Evolutionary conservation across 1,284 basidiomycete species (phyloP).

Genomic region (Moesziomyces aphidis): DNA sequence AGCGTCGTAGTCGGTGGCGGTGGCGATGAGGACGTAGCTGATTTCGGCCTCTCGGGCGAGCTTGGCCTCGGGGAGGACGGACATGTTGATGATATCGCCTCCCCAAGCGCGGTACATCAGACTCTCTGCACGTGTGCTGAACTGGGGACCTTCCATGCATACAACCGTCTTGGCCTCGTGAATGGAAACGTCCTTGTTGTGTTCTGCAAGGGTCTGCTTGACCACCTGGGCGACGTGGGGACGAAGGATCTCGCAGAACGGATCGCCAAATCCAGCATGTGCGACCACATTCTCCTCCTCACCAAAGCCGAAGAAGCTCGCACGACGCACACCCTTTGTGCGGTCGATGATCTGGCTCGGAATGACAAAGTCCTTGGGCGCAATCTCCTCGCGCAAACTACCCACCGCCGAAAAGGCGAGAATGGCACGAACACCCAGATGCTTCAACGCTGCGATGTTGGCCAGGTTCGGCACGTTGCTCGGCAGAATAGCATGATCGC

Average conservation of each 20-base stretch:
- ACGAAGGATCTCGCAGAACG: constrained; percentile 60
- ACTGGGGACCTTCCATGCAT: constrained; percentile 97
- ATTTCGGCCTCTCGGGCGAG: constrained; percentile 94
- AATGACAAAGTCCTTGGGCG: constrained; percentile 80
- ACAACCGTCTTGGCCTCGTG: constrained; percentile 87
- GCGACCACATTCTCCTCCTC: constrained; percentile 78
- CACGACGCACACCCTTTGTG: constrained; percentile 88
- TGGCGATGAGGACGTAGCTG: constrained; percentile 68
- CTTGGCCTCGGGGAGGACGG: constrained; percentile 93
- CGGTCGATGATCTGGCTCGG: constrained; percentile 95
- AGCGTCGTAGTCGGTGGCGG: constrained; percentile 69
- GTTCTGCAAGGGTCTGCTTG: constrained; percentile 30
- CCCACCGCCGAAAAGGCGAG: constrained; percentile 96
- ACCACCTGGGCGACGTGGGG: constrained; percentile 53
- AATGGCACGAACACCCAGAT: constrained; percentile 86
- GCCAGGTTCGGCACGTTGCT: constrained; percentile 77
- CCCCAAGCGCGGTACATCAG: constrained; percentile 93
- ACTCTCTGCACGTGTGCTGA: constrained; percentile 92
- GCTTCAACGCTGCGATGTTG: constrained; percentile 95
- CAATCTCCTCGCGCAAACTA: constrained; percentile 91
- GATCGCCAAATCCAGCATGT: constrained; percentile 92
- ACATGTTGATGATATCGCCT: constrained; percentile 77
- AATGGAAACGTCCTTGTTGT: constrained; percentile 48
- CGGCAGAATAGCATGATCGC: constrained; percentile 74
- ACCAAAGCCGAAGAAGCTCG: constrained; percentile 85